Percentiles rank a stretch among this genome's conserved stretches.
These are phyloP conservation scores for Suillus brevipes DNA, from an alignment of 768 basidiomycete genomes.

Conservation along the genomic window DNA sequence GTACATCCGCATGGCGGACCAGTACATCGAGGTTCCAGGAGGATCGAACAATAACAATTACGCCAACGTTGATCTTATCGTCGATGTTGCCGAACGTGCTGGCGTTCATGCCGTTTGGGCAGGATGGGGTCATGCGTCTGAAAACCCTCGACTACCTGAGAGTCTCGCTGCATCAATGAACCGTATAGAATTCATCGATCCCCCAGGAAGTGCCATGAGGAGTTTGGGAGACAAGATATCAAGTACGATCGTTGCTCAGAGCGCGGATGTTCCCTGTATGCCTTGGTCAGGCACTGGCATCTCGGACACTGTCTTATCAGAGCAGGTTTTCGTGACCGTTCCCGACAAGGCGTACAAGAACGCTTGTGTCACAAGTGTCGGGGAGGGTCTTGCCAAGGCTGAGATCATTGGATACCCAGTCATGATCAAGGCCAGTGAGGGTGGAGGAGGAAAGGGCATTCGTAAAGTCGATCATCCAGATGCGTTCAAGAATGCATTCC, in stretches of 20 bases:
- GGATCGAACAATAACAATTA: conserved; percentile 99
- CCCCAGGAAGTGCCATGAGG: conserved; percentile 98
- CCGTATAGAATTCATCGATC: conserved; percentile 99
- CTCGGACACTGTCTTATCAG: conserved; percentile 78
- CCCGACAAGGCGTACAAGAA: conserved; percentile 83
- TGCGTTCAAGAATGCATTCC: conserved; percentile 90
- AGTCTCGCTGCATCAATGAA: conserved; percentile 87
- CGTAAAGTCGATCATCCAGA: conserved; percentile 87
- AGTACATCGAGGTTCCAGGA: conserved; percentile 98
- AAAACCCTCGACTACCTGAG: conserved; percentile 96
- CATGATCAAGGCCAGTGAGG: conserved; percentile 99
- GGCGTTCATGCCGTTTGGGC: conserved; percentile 99
- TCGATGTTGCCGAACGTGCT: conserved; percentile 95
- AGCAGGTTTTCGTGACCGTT: conserved; percentile 91
- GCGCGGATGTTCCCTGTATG: conserved; percentile 96
- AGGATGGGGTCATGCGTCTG: conserved; percentile 99
- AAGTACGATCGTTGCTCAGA: conserved; percentile 98
- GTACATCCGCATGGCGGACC: conserved; percentile 99
- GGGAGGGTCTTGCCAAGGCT: conserved; percentile 81
- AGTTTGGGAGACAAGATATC: conserved; percentile 99
- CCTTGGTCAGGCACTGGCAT: conserved; percentile 98
- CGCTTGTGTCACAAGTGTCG: conserved; percentile 87
- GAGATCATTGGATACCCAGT: conserved; percentile 93
- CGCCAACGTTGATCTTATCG: conserved; percentile 98
- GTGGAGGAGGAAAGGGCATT: conserved; percentile 99